Conservation (phyloP, 495 filamentous ascomycete genomes). For the Lentithecium fluviatile region DNA sequence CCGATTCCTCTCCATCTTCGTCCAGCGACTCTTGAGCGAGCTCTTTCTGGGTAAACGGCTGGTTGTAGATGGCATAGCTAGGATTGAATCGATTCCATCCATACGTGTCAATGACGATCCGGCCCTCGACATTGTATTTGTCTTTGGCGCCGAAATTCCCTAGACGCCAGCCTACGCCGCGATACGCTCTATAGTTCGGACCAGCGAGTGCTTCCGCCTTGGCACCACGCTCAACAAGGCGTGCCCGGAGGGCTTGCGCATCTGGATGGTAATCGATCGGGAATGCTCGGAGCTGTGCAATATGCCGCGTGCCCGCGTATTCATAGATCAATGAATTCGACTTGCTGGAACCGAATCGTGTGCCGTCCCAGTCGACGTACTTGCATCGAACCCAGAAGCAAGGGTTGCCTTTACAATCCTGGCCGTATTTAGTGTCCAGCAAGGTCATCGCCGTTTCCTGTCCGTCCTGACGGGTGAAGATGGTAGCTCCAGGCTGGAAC, state of each 20-base stretch:
- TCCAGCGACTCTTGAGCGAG: background rate
- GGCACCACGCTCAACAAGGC: constrained; percentile 42
- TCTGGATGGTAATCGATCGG: constrained; percentile 58
- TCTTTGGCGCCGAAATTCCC: constrained; percentile 38
- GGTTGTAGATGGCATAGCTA: constrained; percentile 34
- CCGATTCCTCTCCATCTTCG: background rate
- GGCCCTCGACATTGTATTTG: constrained; percentile 53
- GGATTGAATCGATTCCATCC: constrained; percentile 49
- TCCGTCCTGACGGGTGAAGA: constrained; percentile 44
- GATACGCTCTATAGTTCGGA: constrained; percentile 61
- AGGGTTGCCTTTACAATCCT: constrained; percentile 36
- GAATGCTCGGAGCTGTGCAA: constrained; percentile 55
- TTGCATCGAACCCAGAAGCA: constrained; percentile 43
- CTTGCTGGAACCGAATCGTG: constrained; percentile 53
- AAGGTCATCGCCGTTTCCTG: constrained; percentile 47
- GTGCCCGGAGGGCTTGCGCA: constrained; percentile 41
- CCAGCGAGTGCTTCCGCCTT: constrained; percentile 52
- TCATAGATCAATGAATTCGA: constrained; percentile 47
- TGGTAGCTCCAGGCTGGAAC: constrained; percentile 50
- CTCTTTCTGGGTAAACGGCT: constrained; percentile 38
- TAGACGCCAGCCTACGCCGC: constrained; percentile 49
- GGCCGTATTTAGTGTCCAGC: constrained; percentile 37
- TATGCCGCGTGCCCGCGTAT: constrained; percentile 58
- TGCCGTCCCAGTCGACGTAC: constrained; percentile 62
- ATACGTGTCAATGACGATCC: constrained; percentile 56